phyloP scores from a whole-genome alignment of 495 filamentous ascomycete species.

The Talaromyces adpressus region DNA sequence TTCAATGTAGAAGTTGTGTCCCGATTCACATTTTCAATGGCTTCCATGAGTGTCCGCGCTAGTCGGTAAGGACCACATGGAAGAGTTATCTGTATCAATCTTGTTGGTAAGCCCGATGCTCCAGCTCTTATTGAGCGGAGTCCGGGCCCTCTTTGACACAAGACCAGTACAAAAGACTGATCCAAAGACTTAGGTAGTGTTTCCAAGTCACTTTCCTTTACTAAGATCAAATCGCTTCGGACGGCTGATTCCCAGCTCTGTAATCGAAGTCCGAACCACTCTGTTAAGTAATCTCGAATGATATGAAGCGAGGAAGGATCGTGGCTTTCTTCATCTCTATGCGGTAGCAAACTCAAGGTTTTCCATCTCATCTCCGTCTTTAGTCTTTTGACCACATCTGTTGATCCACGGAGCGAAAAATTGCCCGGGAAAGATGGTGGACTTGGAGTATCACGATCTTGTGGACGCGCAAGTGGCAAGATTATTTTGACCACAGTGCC shows the following conservation, averaged over 20 bases:
- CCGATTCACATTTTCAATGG: background rate
- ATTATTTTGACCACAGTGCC: constrained; percentile 46
- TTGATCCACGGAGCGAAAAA: background rate
- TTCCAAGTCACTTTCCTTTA: background rate
- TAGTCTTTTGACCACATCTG: background rate
- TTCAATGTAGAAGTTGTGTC: background rate
- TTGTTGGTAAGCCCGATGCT: background rate
- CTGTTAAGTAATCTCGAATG: background rate
- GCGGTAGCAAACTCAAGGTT: background rate
- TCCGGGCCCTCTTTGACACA: background rate
- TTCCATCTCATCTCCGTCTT: background rate
- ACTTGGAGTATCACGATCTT: background rate
- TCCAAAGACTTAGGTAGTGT: background rate
- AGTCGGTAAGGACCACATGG: constrained; percentile 19
- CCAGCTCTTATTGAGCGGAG: background rate
- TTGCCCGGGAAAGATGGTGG: background rate
- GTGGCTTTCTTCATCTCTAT: background rate
- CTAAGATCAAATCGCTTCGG: background rate
- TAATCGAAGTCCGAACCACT: background rate
- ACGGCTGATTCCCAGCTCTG: background rate
- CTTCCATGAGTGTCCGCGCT: constrained; percentile 9
- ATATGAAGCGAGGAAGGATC: background rate
- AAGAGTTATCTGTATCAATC: constrained; percentile 9
- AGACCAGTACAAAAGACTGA: background rate
- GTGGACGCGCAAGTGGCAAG: constrained; percentile 27